Base-by-base conservation (phyloP, 192 early-diverging fungal species). In the Entophlyctis helioformis region DNA sequence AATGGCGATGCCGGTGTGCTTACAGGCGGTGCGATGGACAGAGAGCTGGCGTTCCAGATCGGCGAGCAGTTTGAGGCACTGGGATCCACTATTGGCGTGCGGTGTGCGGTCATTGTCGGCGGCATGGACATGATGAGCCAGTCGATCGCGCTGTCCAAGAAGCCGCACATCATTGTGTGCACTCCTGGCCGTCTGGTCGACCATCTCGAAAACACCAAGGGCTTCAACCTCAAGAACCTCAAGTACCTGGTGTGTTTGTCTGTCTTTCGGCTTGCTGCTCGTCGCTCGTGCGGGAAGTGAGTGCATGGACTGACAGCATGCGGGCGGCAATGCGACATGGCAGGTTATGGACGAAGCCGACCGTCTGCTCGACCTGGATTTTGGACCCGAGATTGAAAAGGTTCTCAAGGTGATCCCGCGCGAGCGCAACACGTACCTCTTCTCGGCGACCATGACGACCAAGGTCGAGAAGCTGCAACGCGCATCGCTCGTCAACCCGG, bases 41-140 rank as follows among this genome's bases (percentile, higher is more conserved):
- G 92, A 54, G 94, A 97, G 60, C 76, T 97, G 49, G 94, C 91
- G 12, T 84, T 86, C 53, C 94, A 97, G 57, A 97, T 98, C 47
- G 69, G 82, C 23, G 87, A 95, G 64, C 83, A 87, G 18, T 87
- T 94, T 56, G 87, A 91, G 57, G 84, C 86, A 1, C 69, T 95
- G 16, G 91, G 91, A 15, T 71, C 86, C 10, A 78, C 72, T 1
- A 95, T 98, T 57, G 91, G 94, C 16, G 94, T 93, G 28, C 76
- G 85, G 44, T 90, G 84, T 43, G 81, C 83, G 4, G 89, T 91
- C 8, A 80, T 96, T 51, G 84, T 96, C 10, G 91, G 91, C 67
- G 91, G 94, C 26, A 91, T 95, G 87, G 91, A 96, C 59, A 86
- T 93, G 85, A 96, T 96, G 76, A 69, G 83, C 10, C 91, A 98